Conservation (phyloP, 116 monocot species). For the Trichopus zeylanicus region DNA sequence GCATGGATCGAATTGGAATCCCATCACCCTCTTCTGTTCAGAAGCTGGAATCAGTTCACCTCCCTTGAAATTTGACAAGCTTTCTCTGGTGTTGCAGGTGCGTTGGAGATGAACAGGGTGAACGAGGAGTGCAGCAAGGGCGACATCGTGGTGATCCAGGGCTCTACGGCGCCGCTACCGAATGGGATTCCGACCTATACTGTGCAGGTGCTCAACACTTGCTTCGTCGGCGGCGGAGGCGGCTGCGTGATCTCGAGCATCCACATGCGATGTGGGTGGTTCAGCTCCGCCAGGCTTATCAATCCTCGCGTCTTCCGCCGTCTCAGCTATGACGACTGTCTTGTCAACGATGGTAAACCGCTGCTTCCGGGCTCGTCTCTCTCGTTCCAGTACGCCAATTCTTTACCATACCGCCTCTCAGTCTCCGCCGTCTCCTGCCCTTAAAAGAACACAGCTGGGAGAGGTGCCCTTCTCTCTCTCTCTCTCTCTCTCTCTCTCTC, state of each 20-base stretch:
- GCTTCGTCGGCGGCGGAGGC: not conserved
- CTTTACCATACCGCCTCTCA: slow-evolving; percentile 33
- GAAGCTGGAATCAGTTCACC: not conserved
- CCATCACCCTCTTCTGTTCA: not conserved
- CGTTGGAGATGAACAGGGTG: slow-evolving; percentile 3
- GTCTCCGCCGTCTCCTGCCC: slow-evolving; percentile 36
- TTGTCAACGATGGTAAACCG: slow-evolving; percentile 37
- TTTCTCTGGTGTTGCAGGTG: not conserved
- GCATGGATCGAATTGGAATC: not conserved
- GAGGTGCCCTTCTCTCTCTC: not conserved
- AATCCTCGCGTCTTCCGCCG: slow-evolving; percentile 30
- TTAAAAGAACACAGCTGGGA: no score
- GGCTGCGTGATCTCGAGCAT: slow-evolving; percentile 15
- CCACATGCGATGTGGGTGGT: slow-evolving; percentile 30
- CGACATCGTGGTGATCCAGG: slow-evolving; percentile 30
- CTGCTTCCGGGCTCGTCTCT: slow-evolving; percentile 27
- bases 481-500: not conserved
- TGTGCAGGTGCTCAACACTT: slow-evolving; percentile 30
- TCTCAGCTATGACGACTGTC: slow-evolving; percentile 19
- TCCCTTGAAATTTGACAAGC: not conserved
- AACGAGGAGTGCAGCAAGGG: slow-evolving; percentile 20
- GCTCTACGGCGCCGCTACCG: slow-evolving; percentile 21
- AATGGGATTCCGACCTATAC: slow-evolving; percentile 39
- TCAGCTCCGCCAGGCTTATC: slow-evolving; percentile 23
- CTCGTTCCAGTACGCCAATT: slow-evolving; percentile 50